Evolutionary conservation across 371 early-diverging fungal genomes (phyloP), one percentile per base, ranked within the genome.

Genomic region (Scutellospora calospora): DNA sequence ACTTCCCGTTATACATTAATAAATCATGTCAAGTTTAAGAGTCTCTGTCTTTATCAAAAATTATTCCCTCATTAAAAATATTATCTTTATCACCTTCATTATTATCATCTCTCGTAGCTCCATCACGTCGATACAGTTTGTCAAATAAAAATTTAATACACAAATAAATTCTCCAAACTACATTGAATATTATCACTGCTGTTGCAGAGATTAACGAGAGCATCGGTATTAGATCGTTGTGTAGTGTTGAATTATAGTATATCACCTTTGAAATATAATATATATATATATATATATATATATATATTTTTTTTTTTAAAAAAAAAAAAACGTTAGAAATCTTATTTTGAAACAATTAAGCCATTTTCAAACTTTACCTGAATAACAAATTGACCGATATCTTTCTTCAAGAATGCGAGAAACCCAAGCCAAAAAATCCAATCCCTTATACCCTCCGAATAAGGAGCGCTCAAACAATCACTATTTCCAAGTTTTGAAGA

Each of bases 341-440:
- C 20, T n/a, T 2, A n/a, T n/a, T n/a, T 5, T n/a, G n/a, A 1
- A 22, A 68, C n/a, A 68, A 22, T 41, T 0, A 73, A 52, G 14
- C 1, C n/a, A 11, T 33, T 68, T 22, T 45, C 14, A 68, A 29
- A 16, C 11, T 29, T 20, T 59, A 75, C 76, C 54, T 51, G 22
- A 65, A 78, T 65, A 29, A 78, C 2, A 16, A 78, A 65, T 78
- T 78, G 78, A 35, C 66, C 51, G 25, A 78, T 65, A 22, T 78
- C 78, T 66, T 66, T 59, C n/a, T 29, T 78, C 16, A 78, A 5
- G 0, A 78, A 52, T 8, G 68, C 55, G 29, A 49, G 1, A 27
- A 66, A 52, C 18, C 78, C 59, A 62, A 33, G 29, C 65, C 65
- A 78, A 59, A 27, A 78, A 51, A 78, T 66, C 14, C n/a, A 66